phyloP scores from a whole-genome alignment of 768 basidiomycete genomes.

The Collybia nuda region DNA sequence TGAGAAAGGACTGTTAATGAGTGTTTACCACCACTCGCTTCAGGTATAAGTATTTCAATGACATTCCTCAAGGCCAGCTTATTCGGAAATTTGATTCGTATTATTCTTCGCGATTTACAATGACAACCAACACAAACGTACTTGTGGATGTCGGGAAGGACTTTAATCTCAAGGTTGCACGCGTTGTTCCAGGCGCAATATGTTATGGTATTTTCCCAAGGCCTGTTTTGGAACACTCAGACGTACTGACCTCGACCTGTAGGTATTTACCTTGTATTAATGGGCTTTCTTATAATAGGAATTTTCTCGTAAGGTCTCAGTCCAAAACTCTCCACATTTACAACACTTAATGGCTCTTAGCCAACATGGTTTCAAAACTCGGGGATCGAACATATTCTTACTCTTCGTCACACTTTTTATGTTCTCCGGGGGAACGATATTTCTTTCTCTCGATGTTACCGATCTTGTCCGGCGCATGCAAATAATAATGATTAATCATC shows the following conservation, averaged over 20 bases:
- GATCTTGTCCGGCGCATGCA: conserved; percentile 26
- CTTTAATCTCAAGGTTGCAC: conserved; percentile 17
- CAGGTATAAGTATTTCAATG: too few relatives aligned
- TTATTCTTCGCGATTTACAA: too few relatives aligned
- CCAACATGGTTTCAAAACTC: conserved; percentile 12
- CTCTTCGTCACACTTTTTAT: conserved; percentile 21
- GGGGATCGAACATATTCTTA: conserved; percentile 15
- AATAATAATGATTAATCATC: conserved; percentile 20
- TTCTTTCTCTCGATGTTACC: conserved; percentile 23
- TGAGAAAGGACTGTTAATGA: too few relatives aligned
- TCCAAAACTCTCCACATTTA: neutral
- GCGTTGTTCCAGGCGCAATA: conserved; percentile 14
- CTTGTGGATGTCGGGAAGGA: too few relatives aligned
- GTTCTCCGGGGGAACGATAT: conserved; percentile 25
- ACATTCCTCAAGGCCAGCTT: too few relatives aligned
- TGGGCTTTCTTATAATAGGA: conserved; percentile 8
- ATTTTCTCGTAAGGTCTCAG: conserved; percentile 9
- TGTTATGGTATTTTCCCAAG: conserved; percentile 13
- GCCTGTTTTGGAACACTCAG: too few relatives aligned
- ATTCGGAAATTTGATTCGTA: too few relatives aligned
- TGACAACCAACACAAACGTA: too few relatives aligned
- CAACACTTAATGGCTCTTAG: conserved; percentile 3
- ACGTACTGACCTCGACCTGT: too few relatives aligned
- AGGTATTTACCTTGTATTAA: conserved; percentile 18
- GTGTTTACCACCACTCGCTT: too few relatives aligned